A percentile compares a stretch with the other conserved stretches of the same genome.
Evolutionary conservation across 352 stramenopile genomes (phyloP).

Genomic region (Pythium chondricola): DNA sequence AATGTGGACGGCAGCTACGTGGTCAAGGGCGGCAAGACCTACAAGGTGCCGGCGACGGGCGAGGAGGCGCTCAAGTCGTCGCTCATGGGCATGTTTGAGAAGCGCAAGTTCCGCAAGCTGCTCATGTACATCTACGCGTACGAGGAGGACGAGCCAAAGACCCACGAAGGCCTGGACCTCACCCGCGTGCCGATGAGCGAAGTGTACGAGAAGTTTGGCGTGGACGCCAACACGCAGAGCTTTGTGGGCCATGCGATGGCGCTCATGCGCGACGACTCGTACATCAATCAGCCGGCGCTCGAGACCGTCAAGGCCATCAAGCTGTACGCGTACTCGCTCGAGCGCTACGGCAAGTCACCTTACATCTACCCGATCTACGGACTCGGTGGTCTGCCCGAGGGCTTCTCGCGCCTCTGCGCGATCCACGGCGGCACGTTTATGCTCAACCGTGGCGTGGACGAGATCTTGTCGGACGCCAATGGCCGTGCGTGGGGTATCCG

Average conservation of each 20-base stretch:
- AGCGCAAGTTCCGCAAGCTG: constrained; percentile 98
- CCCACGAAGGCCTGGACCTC: constrained; percentile 90
- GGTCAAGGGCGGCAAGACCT: constrained; percentile 94
- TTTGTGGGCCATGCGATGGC: constrained; percentile 99
- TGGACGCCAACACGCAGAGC: constrained; percentile 96
- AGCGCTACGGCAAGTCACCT: constrained; percentile 94
- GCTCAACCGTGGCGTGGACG: constrained; percentile 95
- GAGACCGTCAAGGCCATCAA: constrained; percentile 95
- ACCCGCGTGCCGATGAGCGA: constrained; percentile 96
- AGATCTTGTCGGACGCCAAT: constrained; percentile 91
- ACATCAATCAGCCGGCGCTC: constrained; percentile 84
- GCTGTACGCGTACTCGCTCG: constrained; percentile 97
- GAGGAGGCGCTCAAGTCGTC: constrained; percentile 95
- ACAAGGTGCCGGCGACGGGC: constrained; percentile 96
- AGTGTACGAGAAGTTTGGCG: constrained; percentile 97
- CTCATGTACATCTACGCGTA: constrained; percentile 97
- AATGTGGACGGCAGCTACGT: constrained; percentile 98
- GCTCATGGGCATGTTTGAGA: constrained; percentile 99
- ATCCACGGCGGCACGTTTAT: constrained; percentile 99
- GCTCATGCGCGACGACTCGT: constrained; percentile 92
- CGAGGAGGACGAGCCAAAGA: constrained; percentile 89
- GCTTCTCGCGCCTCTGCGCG: constrained; percentile 98
- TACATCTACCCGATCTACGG: constrained; percentile 99
- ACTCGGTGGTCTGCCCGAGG: constrained; percentile 96
- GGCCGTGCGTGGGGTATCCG: constrained; percentile 92